These are phyloP conservation scores for Periconia macrospinosa DNA, from an alignment of 2,329 filamentous ascomycete species.

Conservation along the genomic window DNA sequence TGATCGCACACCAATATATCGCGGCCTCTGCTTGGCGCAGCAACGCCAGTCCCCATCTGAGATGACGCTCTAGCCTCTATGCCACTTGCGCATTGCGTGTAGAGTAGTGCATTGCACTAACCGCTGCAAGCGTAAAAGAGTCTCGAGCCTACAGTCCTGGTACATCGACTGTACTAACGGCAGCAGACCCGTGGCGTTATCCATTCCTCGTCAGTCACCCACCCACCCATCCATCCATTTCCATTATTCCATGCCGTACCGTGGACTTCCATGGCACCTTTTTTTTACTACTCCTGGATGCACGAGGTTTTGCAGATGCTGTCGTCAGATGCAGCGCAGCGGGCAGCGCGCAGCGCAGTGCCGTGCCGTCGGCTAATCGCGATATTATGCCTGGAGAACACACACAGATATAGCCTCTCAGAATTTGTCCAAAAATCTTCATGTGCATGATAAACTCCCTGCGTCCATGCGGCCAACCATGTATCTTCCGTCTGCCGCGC, in stretches of 20 bases:
- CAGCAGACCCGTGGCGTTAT: constrained; percentile 34
- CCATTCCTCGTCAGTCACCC: background rate
- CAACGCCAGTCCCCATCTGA: constrained; percentile 36
- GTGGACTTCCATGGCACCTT: no score
- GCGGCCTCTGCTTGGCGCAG: constrained; percentile 30
- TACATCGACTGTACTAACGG: constrained; percentile 15
- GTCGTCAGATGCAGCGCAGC: constrained; percentile 25
- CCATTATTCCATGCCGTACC: no score
- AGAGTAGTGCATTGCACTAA: constrained; percentile 34
- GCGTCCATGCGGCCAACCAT: background rate
- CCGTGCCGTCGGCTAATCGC: constrained; percentile 40
- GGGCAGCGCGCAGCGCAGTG: constrained; percentile 10
- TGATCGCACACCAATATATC: constrained; percentile 43
- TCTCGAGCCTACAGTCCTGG: constrained; percentile 3
- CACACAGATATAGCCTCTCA: constrained; percentile 10
- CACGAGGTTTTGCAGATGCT: constrained; percentile 29
- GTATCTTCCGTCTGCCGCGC: background rate
- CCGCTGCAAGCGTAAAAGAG: constrained; percentile 38
- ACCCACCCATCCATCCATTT: background rate
- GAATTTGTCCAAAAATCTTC: constrained; percentile 1
- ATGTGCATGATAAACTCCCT: background rate
- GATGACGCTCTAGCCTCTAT: constrained; percentile 45
- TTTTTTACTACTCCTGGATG: constrained; percentile 1
- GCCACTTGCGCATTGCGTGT: constrained; percentile 36
- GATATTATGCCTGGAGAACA: constrained; percentile 23